phyloP scores from a whole-genome alignment of 208 protist species.

The Leptomonas pyrrhocoris region DNA sequence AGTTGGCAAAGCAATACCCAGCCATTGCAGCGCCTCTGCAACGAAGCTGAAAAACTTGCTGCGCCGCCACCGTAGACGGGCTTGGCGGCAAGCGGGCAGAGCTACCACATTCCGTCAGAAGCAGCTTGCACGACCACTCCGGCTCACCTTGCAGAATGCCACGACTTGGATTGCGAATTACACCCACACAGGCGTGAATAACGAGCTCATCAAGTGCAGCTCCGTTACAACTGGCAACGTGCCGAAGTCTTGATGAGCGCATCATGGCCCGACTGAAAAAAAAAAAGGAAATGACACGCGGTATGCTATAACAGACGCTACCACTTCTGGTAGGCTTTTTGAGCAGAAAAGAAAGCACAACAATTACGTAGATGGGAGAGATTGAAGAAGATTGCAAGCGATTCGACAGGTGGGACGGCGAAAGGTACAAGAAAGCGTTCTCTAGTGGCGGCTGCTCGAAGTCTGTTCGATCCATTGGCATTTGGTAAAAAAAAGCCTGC shows the following conservation, averaged over 20 bases:
- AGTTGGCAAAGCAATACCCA: constrained; percentile 52
- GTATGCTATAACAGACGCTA: neutral
- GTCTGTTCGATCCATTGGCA: too few relatives aligned
- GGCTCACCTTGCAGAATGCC: constrained; percentile 64
- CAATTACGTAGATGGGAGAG: too few relatives aligned
- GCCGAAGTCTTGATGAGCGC: neutral
- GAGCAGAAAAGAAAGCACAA: neutral
- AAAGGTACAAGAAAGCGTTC: too few relatives aligned
- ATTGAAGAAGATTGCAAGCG: too few relatives aligned
- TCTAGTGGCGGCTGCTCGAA: too few relatives aligned
- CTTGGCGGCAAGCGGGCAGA: constrained; percentile 32
- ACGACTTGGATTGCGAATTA: constrained; percentile 69
- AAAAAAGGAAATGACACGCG: neutral
- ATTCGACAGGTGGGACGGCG: too few relatives aligned
- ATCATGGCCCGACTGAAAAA: neutral
- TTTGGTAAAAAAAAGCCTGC: too few relatives aligned
- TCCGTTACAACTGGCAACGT: neutral
- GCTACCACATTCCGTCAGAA: constrained; percentile 68
- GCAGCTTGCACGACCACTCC: constrained; percentile 77
- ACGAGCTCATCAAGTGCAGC: constrained; percentile 34
- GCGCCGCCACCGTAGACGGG: constrained; percentile 8
- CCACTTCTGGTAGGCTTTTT: neutral
- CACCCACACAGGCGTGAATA: constrained; percentile 73
- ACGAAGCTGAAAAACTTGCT: constrained; percentile 51
- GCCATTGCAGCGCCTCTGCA: constrained; percentile 64